These are phyloP conservation scores for Nigrograna mackinnonii DNA, from an alignment of 2,329 filamentous ascomycete species.

Conservation along the genomic window DNA sequence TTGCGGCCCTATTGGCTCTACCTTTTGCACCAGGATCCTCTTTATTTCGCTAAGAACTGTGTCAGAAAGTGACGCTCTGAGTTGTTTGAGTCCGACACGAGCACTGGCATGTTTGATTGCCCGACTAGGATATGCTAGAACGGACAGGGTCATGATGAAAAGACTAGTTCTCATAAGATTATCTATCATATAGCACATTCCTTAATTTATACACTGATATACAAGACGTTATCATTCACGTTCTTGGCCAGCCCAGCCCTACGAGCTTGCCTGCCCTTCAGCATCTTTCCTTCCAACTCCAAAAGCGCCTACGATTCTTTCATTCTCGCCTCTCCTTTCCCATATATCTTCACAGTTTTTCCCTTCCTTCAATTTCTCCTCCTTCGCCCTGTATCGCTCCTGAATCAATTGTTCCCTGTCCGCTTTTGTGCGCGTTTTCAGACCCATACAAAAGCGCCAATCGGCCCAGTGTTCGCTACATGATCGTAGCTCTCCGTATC, in stretches of 20 bases:
- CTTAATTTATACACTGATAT: too few relatives aligned
- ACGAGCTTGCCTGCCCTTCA: conserved; percentile 4
- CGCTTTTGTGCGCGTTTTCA: conserved; percentile 63
- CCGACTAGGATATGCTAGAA: too few relatives aligned
- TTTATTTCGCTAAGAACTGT: too few relatives aligned
- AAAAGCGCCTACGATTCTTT: conserved; percentile 31
- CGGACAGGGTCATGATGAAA: too few relatives aligned
- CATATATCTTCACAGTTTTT: conserved; percentile 90
- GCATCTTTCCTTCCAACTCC: conserved; percentile 14
- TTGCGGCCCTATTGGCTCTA: too few relatives aligned
- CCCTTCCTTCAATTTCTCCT: conserved; percentile 66
- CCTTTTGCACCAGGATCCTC: too few relatives aligned
- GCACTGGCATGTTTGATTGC: too few relatives aligned
- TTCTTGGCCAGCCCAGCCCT: background rate
- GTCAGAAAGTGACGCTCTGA: too few relatives aligned
- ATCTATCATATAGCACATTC: too few relatives aligned
- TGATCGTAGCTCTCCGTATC: conserved; percentile 74
- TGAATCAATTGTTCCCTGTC: conserved; percentile 64
- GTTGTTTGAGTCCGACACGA: too few relatives aligned
- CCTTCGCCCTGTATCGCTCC: conserved; percentile 70
- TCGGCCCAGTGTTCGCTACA: conserved; percentile 89
- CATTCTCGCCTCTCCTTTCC: conserved; percentile 65
- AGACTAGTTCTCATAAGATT: too few relatives aligned
- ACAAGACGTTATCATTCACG: background rate
- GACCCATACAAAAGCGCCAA: conserved; percentile 98